Conservation (phyloP, 2,329 filamentous ascomycete genomes). For the Venturia nashicola region DNA sequence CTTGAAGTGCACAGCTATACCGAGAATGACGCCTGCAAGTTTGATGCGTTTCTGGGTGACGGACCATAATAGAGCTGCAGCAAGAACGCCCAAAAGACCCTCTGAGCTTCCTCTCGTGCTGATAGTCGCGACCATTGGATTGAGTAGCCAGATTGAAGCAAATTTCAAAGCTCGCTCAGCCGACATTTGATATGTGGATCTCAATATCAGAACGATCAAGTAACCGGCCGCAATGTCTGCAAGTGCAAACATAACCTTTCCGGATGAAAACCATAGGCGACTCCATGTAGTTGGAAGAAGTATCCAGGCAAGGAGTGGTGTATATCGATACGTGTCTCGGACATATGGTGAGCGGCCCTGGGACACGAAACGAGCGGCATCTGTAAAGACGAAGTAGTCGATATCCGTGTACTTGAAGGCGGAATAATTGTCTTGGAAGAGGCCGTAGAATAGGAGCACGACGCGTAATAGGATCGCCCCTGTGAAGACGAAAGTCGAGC, state of each 20-base stretch:
- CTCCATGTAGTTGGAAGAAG: slow-evolving; percentile 65
- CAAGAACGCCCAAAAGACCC: slow-evolving; percentile 74
- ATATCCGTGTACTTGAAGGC: slow-evolving; percentile 98
- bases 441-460: slow-evolving; percentile 70
- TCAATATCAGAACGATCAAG: slow-evolving; percentile 51
- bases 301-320: slow-evolving; percentile 83
- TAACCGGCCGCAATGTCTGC: slow-evolving; percentile 79
- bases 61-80: slow-evolving; percentile 74
- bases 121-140: slow-evolving; percentile 96
- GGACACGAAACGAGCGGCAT: slow-evolving; percentile 69
- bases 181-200: slow-evolving; percentile 20
- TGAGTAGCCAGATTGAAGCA: slow-evolving; percentile 82
- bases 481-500: slow-evolving; percentile 24
- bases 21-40: slow-evolving; percentile 64
- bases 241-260: slow-evolving; percentile 74
- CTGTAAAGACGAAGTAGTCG: slow-evolving; percentile 96
- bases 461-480: slow-evolving; percentile 51
- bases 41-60: slow-evolving; percentile 49
- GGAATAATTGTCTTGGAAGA: slow-evolving; percentile 84
- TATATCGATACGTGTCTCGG: slow-evolving; percentile 93
- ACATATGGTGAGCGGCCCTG: slow-evolving; percentile 65
- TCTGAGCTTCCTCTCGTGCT: slow-evolving; percentile 92
- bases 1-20: slow-evolving; percentile 88
- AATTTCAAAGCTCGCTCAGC: slow-evolving; percentile 52
- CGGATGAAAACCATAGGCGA: slow-evolving; percentile 61